These are phyloP conservation scores for Gossypium thurberi DNA, from an alignment of 345 rosid species.

Conservation along the genomic window DNA sequence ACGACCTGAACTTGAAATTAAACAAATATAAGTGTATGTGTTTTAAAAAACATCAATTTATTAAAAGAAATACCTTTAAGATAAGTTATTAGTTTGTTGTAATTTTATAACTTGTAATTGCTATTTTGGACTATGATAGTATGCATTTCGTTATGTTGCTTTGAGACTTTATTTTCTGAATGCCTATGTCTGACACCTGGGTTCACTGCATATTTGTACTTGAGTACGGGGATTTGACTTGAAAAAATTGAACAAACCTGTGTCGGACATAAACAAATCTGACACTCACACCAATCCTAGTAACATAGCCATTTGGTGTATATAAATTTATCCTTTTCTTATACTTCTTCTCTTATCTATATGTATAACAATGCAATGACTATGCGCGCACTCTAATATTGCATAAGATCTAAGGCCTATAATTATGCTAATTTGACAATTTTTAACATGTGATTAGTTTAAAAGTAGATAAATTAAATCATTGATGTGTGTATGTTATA, in stretches of 20 bases:
- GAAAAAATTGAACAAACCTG: neutral
- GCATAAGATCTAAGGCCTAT: no score
- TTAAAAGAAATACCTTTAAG: no score
- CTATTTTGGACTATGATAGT: neutral
- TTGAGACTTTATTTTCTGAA: neutral
- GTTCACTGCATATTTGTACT: neutral
- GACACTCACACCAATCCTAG: neutral
- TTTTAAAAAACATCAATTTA: no score
- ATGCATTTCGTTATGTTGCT: neutral
- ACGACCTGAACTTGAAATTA: no score
- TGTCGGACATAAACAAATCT: neutral
- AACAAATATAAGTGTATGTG: no score
- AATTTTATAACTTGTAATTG: neutral
- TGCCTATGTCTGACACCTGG: no score
- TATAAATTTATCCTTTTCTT: neutral
- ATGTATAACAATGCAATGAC: neutral
- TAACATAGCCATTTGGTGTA: neutral
- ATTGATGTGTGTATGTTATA: no score
- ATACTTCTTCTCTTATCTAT: neutral
- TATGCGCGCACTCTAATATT: conserved; percentile 19
- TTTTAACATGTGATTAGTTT: no score
- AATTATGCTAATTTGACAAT: no score
- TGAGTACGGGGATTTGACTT: neutral
- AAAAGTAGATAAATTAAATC: no score
- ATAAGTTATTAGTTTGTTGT: neutral